phyloP scores from a whole-genome alignment of 805 yeast species.

The Yarrowia sp. region DNA sequence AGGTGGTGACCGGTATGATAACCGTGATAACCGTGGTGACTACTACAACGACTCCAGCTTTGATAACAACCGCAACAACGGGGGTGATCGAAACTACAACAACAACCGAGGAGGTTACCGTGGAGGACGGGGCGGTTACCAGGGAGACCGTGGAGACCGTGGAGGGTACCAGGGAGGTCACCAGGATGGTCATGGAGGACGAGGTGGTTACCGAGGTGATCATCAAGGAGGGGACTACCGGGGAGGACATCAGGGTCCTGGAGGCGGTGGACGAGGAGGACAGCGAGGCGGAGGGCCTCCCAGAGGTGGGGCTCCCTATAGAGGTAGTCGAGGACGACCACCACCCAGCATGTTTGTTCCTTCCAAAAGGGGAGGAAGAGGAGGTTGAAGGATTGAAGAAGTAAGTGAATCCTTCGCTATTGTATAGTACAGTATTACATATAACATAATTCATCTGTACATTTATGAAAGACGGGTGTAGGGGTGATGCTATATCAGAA shows the following conservation, averaged over 20 bases:
- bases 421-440: too few relatives aligned
- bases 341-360: constrained; percentile 29
- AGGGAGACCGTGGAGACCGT: background rate
- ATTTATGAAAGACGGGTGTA: too few relatives aligned
- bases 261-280: constrained; percentile 2
- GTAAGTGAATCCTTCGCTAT: background rate
- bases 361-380: background rate
- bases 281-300: constrained; percentile 8
- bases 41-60: constrained; percentile 8
- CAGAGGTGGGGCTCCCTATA: constrained; percentile 9
- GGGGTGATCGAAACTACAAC: background rate
- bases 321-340: constrained; percentile 15
- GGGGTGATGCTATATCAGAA: too few relatives aligned
- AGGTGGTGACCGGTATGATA: background rate
- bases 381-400: background rate
- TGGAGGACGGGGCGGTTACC: background rate
- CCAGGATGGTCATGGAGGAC: background rate
- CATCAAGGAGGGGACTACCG: background rate
- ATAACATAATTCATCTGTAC: too few relatives aligned
- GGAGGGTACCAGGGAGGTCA: constrained; percentile 9
- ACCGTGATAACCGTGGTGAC: background rate
- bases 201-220: background rate
- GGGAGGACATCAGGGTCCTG: background rate
- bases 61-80: constrained; percentile 5
- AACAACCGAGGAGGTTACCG: constrained; percentile 1